These are phyloP conservation scores for Neurospora pannonica DNA, from an alignment of 495 filamentous ascomycete species.

Conservation along the genomic window DNA sequence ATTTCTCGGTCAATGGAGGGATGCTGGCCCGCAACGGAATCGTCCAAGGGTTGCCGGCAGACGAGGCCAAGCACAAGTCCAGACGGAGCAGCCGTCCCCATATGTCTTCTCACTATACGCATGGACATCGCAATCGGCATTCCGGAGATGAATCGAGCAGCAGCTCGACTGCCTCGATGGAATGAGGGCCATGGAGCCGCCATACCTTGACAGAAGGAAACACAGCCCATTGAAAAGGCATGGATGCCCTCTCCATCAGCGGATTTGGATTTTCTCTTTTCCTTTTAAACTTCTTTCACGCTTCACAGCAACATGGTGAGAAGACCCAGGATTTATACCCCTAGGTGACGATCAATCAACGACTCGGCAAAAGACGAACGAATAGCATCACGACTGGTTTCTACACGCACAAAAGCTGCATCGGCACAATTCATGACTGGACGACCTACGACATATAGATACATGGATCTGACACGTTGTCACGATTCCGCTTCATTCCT, in stretches of 20 bases:
- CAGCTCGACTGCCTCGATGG: conserved; percentile 48
- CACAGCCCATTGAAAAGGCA: conserved; percentile 1
- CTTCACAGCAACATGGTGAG: conserved; percentile 33
- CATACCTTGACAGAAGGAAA: background rate
- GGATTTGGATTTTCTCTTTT: conserved; percentile 10
- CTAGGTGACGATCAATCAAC: conserved; percentile 11
- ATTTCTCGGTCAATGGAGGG: conserved; percentile 96
- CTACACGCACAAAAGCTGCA: background rate
- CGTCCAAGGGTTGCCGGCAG: conserved; percentile 75
- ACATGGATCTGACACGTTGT: conserved; percentile 7
- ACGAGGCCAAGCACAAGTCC: conserved; percentile 40
- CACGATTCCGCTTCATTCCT: conserved; percentile 2
- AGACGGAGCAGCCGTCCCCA: conserved; percentile 35
- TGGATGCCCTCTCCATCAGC: background rate
- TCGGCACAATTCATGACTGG: background rate
- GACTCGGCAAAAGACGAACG: background rate
- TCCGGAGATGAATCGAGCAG: conserved; percentile 45
- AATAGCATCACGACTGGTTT: background rate
- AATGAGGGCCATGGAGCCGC: conserved; percentile 19
- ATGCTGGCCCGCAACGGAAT: conserved; percentile 76
- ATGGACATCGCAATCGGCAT: conserved; percentile 24
- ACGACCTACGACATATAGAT: background rate
- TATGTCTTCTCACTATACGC: conserved; percentile 31
- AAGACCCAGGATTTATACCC: conserved; percentile 22
- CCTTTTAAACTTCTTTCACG: conserved; percentile 39